Evolutionary conservation across 1,284 basidiomycete species (phyloP), one percentile per base, ranked within the genome.

Genomic region (Apiotrichum sp.): DNA sequence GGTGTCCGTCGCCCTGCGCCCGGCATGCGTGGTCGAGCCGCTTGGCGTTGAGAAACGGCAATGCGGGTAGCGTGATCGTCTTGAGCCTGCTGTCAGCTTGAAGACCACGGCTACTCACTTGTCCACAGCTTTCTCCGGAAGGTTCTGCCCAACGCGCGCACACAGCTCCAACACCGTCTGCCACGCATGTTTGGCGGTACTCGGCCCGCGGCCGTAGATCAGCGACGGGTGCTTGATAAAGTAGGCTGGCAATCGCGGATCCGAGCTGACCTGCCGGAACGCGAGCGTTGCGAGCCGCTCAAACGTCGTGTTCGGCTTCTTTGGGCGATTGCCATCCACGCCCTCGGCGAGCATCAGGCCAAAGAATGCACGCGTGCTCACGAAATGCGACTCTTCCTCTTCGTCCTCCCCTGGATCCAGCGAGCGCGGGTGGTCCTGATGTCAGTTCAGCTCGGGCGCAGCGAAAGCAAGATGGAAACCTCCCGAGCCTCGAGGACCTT

Each of bases 211-310:
- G 10, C 71, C 71, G 48, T 74, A 73, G 36, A 69, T 55, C 33
- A 71, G 43, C 0, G 64, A 58, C 0, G 66, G 65, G 48, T 67
- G 64, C 33, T 62, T 58, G n/a, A 72, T 62, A 50, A 73, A 73
- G 65, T 63, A 71, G 2, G 65, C 69, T 0, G 71, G 69, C 5
- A 57, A 43, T 5, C 55, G 47, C 2, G 59, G 50, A 34, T 72
- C 66, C 2, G 60, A 46, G 10, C 68, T 68, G n/a, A 71, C 67
- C 34, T 72, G 71, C 0, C 70, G 62, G 36, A 69, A 72, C 1
- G 59, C 45, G 10, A 70, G 50, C 7, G 52, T 55, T 7, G 56
- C 59, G 2, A 62, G 54, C 5, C 50, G 45, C 14, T 42, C 55
- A 46, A 61, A 61, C 0, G 48, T 38, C 9, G 55, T n/a, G 16